A percentile compares a stretch with the other conserved stretches of the same genome.
Conservation (phyloP, 495 filamentous ascomycete genomes). For the Baudoinia panamericana region DNA sequence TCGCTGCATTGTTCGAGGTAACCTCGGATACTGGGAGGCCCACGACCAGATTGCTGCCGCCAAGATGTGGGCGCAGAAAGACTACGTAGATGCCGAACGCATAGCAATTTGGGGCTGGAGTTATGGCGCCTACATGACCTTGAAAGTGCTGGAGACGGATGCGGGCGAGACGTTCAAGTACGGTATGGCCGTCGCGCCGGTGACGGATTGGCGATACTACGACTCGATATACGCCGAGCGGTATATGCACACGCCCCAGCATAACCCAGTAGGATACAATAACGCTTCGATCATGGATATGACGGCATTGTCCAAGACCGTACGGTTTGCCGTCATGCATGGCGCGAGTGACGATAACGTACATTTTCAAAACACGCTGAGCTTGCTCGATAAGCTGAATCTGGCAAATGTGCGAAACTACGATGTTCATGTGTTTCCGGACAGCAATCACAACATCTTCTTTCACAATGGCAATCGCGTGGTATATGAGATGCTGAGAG, state of each 20-base stretch:
- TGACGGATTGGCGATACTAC: constrained; percentile 78
- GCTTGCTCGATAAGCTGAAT: constrained; percentile 76
- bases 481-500: constrained; percentile 83
- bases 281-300: constrained; percentile 61
- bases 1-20: constrained; percentile 65
- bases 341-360: constrained; percentile 93
- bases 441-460: constrained; percentile 88
- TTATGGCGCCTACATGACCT: constrained; percentile 92
- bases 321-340: constrained; percentile 87
- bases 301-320: constrained; percentile 53
- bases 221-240: constrained; percentile 52
- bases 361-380: constrained; percentile 84
- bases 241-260: constrained; percentile 44
- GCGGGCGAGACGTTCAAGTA: constrained; percentile 82
- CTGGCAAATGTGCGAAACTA: constrained; percentile 80
- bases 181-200: constrained; percentile 94
- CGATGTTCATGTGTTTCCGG: constrained; percentile 90
- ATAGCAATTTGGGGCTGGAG: constrained; percentile 98
- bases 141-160: constrained; percentile 88
- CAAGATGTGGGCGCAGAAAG: constrained; percentile 68
- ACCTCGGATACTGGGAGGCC: constrained; percentile 75
- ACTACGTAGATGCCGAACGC: constrained; percentile 66
- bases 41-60: constrained; percentile 84
- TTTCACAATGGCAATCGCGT: constrained; percentile 89
- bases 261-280: constrained; percentile 54